A percentile compares a stretch with the other conserved stretches of the same genome.
These are phyloP conservation scores for Diaporthe caulivora DNA, from an alignment of 2,329 filamentous ascomycete genomes.

Conservation along the genomic window DNA sequence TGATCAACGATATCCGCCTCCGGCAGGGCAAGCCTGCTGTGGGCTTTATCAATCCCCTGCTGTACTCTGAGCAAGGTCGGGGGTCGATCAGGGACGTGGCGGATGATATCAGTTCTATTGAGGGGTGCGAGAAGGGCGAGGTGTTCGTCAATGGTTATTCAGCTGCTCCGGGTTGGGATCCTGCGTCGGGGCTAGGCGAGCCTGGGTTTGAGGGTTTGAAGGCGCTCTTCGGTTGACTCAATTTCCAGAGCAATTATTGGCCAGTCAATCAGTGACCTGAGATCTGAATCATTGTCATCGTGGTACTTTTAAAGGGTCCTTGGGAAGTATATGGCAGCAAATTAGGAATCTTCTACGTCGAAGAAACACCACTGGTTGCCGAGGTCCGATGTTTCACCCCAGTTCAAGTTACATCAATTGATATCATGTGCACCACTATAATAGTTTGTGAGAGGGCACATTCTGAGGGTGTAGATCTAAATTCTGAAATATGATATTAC, in stretches of 20 bases:
- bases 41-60: slow-evolving; percentile 73
- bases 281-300: too few relatives aligned
- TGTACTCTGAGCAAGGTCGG: slow-evolving; percentile 57
- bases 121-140: not conserved
- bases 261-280: too few relatives aligned
- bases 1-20: slow-evolving; percentile 74
- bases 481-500: too few relatives aligned
- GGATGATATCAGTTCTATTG: slow-evolving; percentile 36
- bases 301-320: not conserved
- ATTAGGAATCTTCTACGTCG: too few relatives aligned
- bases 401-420: too few relatives aligned
- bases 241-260: not conserved
- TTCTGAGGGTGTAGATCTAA: too few relatives aligned
- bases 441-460: too few relatives aligned
- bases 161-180: slow-evolving; percentile 57
- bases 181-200: slow-evolving; percentile 16
- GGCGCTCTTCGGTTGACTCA: not conserved
- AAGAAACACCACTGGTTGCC: too few relatives aligned
- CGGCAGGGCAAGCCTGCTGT: slow-evolving; percentile 63
- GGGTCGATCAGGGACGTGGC: slow-evolving; percentile 47
- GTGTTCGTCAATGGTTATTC: not conserved
- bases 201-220: not conserved
- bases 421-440: too few relatives aligned
- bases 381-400: too few relatives aligned
- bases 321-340: not conserved